phyloP scores from a whole-genome alignment of 2,329 filamentous ascomycete species.

The Gaeumannomyces tritici region DNA sequence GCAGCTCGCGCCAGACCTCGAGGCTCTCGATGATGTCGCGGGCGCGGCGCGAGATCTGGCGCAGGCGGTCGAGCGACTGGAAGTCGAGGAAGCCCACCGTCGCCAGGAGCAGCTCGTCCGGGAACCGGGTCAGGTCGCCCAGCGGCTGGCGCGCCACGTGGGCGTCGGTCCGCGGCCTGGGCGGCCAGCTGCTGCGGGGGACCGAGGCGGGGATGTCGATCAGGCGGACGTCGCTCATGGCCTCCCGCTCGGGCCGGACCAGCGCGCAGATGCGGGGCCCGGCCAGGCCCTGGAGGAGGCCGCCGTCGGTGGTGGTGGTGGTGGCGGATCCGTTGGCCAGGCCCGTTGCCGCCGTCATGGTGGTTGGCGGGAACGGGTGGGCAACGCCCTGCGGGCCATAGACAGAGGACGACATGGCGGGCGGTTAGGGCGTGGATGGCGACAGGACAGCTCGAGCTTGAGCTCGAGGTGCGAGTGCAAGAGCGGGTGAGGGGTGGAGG shows the following conservation, averaged over 20 bases:
- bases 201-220: not conserved
- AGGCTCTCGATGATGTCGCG: not conserved
- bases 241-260: not conserved
- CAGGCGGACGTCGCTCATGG: not conserved
- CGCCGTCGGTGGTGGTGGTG: too few relatives aligned
- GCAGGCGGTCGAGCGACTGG: not conserved
- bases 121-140: not conserved
- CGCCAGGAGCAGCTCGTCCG: not conserved
- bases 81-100: not conserved
- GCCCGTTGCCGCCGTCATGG: not conserved
- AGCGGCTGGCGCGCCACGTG: not conserved
- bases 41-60: not conserved
- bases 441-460: too few relatives aligned
- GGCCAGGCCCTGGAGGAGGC: too few relatives aligned
- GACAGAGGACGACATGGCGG: not conserved
- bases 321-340: not conserved
- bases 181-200: not conserved
- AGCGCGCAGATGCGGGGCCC: not conserved
- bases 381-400: not conserved
- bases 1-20: not conserved
- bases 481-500: too few relatives aligned
- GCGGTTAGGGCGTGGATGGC: not conserved
- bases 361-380: not conserved
- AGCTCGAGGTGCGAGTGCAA: too few relatives aligned
- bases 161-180: not conserved